A percentile compares a stretch with the other conserved stretches of the same genome.
Conservation (phyloP, 495 filamentous ascomycete species). For the Paragyromitra xinjiangensis region DNA sequence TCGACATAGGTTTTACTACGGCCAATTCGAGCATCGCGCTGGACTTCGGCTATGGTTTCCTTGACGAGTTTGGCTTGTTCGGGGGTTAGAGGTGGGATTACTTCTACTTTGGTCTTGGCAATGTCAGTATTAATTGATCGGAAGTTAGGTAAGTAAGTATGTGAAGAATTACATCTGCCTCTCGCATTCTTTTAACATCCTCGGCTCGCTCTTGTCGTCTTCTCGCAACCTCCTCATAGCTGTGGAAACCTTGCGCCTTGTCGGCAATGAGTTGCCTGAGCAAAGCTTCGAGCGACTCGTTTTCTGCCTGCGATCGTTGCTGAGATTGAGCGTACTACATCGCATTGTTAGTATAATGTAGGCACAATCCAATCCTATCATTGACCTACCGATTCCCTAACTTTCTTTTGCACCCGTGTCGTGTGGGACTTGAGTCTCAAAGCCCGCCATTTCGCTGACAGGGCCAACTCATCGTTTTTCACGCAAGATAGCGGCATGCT, state of each 20-base stretch:
- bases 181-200: conserved; percentile 44
- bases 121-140: conserved; percentile 20
- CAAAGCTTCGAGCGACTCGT: conserved; percentile 33
- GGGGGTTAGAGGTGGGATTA: conserved; percentile 29
- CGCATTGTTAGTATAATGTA: conserved; percentile 2
- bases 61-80: conserved; percentile 20
- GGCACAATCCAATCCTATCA: neutral
- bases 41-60: conserved; percentile 29
- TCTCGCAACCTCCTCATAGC: conserved; percentile 34
- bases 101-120: conserved; percentile 35
- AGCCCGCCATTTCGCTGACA: neutral
- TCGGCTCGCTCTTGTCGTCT: conserved; percentile 36
- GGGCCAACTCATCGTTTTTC: neutral
- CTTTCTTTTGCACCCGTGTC: conserved; percentile 22
- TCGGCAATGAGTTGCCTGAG: conserved; percentile 42
- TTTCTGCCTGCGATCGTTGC: conserved; percentile 15
- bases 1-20: conserved; percentile 12
- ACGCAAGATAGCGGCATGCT: neutral
- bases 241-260: conserved; percentile 40
- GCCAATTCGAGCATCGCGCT: neutral
- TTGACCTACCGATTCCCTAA: conserved; percentile 30
- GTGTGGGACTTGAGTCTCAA: neutral
- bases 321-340: conserved; percentile 19
- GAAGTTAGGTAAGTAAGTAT: neutral
- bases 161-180: conserved; percentile 33